phyloP scores from a whole-genome alignment of 2,329 filamentous ascomycete genomes.

The Iodosphaeria phyllophila region DNA sequence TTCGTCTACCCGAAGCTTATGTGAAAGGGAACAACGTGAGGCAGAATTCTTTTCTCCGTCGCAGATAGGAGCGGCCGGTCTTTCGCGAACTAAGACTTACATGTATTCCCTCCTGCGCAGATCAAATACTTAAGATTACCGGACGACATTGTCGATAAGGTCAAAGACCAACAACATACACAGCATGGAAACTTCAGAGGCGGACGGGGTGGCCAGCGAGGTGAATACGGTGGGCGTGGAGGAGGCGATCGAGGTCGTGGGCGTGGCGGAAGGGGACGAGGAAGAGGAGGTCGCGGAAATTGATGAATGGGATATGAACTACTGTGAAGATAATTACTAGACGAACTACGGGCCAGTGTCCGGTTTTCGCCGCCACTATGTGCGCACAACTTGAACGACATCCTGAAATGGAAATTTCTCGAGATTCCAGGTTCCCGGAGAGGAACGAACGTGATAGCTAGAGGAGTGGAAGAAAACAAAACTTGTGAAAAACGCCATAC shows the following conservation, averaged over 20 bases:
- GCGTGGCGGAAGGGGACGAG: slow-evolving; percentile 32
- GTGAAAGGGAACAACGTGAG: slow-evolving; percentile 92
- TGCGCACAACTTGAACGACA: too few relatives aligned
- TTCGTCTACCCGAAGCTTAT: slow-evolving; percentile 81
- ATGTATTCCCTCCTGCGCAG: slow-evolving; percentile 37
- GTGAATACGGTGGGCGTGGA: slow-evolving; percentile 36
- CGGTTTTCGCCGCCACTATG: too few relatives aligned
- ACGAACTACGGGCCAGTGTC: too few relatives aligned
- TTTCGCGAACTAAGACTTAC: slow-evolving; percentile 6
- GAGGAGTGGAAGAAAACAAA: too few relatives aligned
- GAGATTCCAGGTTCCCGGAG: too few relatives aligned
- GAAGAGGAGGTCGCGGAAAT: slow-evolving; percentile 21
- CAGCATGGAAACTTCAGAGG: slow-evolving; percentile 46
- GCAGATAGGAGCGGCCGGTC: background rate
- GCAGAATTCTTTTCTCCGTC: slow-evolving; percentile 4
- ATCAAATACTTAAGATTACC: slow-evolving; percentile 97
- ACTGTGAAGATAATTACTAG: background rate
- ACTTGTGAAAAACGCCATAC: too few relatives aligned
- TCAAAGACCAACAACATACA: slow-evolving; percentile 77
- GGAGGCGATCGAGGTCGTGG: slow-evolving; percentile 37
- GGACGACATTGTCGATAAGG: slow-evolving; percentile 88
- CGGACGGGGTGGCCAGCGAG: slow-evolving; percentile 40
- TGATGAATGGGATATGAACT: slow-evolving; percentile 5
- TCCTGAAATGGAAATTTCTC: too few relatives aligned
- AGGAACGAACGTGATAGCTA: too few relatives aligned